phyloP scores from a whole-genome alignment of 2,329 filamentous ascomycete species.

The Botrytis aclada region DNA sequence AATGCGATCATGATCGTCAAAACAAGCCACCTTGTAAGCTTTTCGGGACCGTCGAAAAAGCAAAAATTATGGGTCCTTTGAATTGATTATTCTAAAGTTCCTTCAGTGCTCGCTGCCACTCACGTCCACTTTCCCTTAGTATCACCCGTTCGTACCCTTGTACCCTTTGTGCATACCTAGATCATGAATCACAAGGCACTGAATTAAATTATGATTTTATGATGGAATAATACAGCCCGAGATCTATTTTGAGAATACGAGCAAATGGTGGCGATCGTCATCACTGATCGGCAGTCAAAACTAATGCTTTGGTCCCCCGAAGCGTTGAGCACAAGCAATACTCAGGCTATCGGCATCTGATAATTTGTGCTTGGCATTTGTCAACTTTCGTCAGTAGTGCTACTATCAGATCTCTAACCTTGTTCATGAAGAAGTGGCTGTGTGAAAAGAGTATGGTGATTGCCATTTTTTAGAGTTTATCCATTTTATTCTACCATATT shows the following conservation, averaged over 20 bases:
- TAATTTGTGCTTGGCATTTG: not conserved
- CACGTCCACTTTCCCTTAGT: not conserved
- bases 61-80: not conserved
- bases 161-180: not conserved
- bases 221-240: not conserved
- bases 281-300: not conserved
- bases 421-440: not conserved
- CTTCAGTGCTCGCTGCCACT: not conserved
- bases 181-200: not conserved
- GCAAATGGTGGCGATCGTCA: not conserved
- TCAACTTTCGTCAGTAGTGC: not conserved
- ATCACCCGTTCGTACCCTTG: not conserved
- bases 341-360: not conserved
- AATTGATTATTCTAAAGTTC: not conserved
- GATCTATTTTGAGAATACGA: slow-evolving; percentile 5
- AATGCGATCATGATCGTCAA: not conserved
- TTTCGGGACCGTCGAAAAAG: not conserved
- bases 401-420: not conserved
- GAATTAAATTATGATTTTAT: not conserved
- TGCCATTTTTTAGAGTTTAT: not conserved
- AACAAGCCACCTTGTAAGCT: not conserved
- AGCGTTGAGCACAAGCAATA: not conserved
- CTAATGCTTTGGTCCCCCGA: not conserved
- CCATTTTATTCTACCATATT: not conserved
- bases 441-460: not conserved